Base-by-base conservation (phyloP, 106 monocot species). In the Alisma plantagoaquatica region DNA sequence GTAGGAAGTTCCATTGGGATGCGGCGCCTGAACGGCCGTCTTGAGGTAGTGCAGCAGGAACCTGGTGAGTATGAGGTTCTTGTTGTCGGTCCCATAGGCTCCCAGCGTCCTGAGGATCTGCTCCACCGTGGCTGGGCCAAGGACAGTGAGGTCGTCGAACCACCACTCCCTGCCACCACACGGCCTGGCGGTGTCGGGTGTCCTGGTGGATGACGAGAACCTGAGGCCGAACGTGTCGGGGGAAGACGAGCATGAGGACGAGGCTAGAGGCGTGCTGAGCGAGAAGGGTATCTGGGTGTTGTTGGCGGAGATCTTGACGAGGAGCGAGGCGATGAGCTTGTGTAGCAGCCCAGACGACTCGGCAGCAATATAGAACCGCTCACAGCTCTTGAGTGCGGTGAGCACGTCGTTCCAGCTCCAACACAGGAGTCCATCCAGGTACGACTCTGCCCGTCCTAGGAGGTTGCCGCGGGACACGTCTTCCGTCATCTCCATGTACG, bases 401-500 rank as follows among this genome's bases (percentile, higher is more conserved):
- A 88, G 20, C 45, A 82, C 57, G 21, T 88, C 87, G 2, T 53
- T 51, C 87, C 82, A 82, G 8, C 65, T 78, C 87, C 82, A 88
- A 64, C 75, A 75, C 56, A 59, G 70, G 49, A 82, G 43, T 0
- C 87, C 87, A 12, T 82, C 75, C 23, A 88, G 41, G 33, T 77
- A 75, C 2, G 60, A 41, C 64, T 88, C 82, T 0, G 87, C 23
- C 35, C 75, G 78, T 14, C 15, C 60, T 21, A 78, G 22, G 23
- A 88, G 82, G 47, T 73, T 78, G 54, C 73, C 66, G 22, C 63
- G 9, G 6, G 98, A 89, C 19, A 90, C 65, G 1, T 68, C 73
- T 6, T 57, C 56, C 27, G 56, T 64, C 78, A 88, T 88, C 54
- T 79, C 78, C 18, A 88, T 49, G 56, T 53, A 56, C 3, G 60